Base-by-base conservation (phyloP, 345 rosid species). In the Lenwebbia sp. region DNA sequence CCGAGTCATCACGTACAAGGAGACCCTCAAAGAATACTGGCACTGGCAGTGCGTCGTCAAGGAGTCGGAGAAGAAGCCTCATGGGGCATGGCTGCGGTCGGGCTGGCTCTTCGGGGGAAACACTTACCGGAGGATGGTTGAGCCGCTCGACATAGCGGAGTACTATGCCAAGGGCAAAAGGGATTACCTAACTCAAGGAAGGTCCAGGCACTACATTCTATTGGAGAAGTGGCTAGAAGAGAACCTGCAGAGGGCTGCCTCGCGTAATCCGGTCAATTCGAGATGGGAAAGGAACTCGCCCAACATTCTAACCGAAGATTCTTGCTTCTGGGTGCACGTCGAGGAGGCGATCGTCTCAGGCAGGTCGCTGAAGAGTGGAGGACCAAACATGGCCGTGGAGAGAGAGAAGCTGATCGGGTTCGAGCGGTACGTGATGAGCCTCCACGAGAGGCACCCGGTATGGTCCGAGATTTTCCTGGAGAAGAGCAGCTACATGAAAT, bases 291-390 rank as follows among this genome's bases (percentile, higher is more conserved):
- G 88, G 7, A 86, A 91, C 82, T 88, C 87, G 40, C 84, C 62
- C 54, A 84, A 17, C 57, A 22, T 94, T 26, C 76, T 65, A 37
- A 94, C 92, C 0, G 85, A 91, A 76, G 98, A 95, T 90, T 95
- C 99, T 70, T 94, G 96, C 83, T 96, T 96, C n/a, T 96, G 99
- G 98, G 93, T 93, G 17, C 84, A 89, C 6, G 99, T 96, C 26
- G 98, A 96, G 88, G 97, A 95, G 86, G 94, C 96, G 23, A 13
- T 93, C 76, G 74, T 88, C 21, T 84, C 82, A 0, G 86, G 91
- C 85, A 60, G 88, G 17, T 13, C 19, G 74, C 62, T 89, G 74
- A 86, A 53, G 26, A 56, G 70, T 58, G 83, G 40, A 54, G 89
- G 83, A 33, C 70, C 52, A 17, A 82, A 85, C 76, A 21, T 13